Evolutionary conservation across 306 rosid species (phyloP).

Genomic region (Dryas drummondii): DNA sequence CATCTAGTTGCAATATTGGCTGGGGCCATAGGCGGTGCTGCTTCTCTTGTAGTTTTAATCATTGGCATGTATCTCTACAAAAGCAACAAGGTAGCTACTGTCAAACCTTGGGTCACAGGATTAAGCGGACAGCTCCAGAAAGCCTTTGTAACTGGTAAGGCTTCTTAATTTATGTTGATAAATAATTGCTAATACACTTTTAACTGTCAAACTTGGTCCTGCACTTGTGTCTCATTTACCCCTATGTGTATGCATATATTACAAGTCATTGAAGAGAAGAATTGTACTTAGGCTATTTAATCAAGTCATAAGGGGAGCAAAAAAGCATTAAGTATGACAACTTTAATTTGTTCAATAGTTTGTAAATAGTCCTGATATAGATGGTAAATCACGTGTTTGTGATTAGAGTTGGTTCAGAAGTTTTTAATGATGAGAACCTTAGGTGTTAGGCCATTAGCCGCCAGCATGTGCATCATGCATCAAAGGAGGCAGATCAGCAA

Average conservation of each 20-base stretch:
- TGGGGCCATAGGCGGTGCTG: slow-evolving; percentile 48
- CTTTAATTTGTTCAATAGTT: neutral
- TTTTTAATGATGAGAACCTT: too few species aligned
- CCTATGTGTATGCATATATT: neutral
- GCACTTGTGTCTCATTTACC: neutral
- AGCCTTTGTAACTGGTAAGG: slow-evolving; percentile 83
- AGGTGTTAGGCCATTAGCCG: neutral
- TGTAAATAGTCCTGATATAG: too few species aligned
- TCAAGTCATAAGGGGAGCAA: neutral
- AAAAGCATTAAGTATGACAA: too few species aligned
- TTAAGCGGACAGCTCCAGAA: slow-evolving; percentile 98
- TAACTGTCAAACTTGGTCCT: slow-evolving; percentile 7
- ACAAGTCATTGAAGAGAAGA: neutral
- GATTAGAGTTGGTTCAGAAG: too few species aligned
- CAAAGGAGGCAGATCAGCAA: neutral
- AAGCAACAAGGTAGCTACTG: slow-evolving; percentile 67
- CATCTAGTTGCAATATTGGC: slow-evolving; percentile 29
- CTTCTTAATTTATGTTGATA: slow-evolving; percentile 1
- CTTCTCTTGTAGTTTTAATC: slow-evolving; percentile 35
- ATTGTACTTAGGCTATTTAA: neutral
- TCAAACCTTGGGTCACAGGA: slow-evolving; percentile 94
- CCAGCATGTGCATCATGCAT: too few species aligned
- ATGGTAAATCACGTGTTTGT: too few species aligned
- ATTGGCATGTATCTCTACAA: slow-evolving; percentile 48
- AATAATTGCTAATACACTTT: slow-evolving; percentile 9